Evolutionary conservation across 192 early-diverging fungal species (phyloP).

Genomic region (Linnemannia zychae): DNA sequence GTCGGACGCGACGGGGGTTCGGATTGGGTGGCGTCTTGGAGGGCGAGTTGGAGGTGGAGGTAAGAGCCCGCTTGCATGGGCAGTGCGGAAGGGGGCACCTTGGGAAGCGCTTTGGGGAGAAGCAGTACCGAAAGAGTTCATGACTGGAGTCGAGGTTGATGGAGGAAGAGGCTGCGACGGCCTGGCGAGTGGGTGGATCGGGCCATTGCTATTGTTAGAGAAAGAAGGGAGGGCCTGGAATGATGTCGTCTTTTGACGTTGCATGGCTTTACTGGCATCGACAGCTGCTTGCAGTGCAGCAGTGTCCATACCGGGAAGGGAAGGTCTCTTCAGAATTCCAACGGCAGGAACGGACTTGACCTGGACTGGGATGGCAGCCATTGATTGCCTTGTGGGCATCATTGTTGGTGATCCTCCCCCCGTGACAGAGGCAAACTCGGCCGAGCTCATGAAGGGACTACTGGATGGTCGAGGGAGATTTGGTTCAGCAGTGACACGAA

Average conservation of each 20-base stretch:
- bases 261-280: background rate
- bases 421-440: background rate
- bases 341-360: background rate
- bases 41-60: background rate
- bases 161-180: background rate
- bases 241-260: background rate
- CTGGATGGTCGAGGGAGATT: background rate
- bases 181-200: background rate
- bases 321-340: conserved; percentile 21
- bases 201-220: background rate
- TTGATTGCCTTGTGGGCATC: background rate
- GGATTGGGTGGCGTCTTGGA: background rate
- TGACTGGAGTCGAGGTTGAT: background rate
- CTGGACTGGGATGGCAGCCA: background rate
- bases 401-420: background rate
- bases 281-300: conserved; percentile 6
- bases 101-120: background rate
- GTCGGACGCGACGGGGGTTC: background rate
- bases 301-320: conserved; percentile 7
- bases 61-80: background rate
- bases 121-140: background rate
- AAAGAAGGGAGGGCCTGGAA: background rate
- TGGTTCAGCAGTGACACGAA: background rate
- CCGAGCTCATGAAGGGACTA: background rate
- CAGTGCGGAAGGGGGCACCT: background rate